Conservation (phyloP, 2,329 filamentous ascomycete genomes). For the Coniochaeta hoffmannii region DNA sequence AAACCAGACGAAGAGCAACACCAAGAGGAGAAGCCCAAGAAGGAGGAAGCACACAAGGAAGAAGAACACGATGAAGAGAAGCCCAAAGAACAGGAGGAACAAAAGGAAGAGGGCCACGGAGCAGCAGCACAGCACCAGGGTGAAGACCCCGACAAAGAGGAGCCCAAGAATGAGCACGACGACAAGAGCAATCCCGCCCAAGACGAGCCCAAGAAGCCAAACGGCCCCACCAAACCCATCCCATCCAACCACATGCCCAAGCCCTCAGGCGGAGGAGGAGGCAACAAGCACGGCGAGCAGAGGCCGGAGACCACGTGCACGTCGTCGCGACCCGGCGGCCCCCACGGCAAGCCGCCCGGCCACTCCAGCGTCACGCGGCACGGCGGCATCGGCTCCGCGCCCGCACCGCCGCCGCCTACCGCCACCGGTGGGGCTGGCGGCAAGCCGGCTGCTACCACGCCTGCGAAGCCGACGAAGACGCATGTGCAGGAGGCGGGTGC, state of each 20-base stretch:
- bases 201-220: conserved; percentile 1
- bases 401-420: not conserved
- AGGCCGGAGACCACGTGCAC: not conserved
- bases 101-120: not conserved
- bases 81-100: not conserved
- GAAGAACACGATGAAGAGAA: not conserved
- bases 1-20: not conserved
- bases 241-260: not conserved
- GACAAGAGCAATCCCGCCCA: conserved; percentile 9
- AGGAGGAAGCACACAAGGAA: not conserved
- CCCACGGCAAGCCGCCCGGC: not conserved
- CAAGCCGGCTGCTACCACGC: not conserved
- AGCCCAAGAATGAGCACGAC: not conserved
- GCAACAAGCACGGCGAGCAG: not conserved
- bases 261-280: not conserved
- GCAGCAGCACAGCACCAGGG: not conserved
- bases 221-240: not conserved
- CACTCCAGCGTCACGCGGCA: not conserved
- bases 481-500: not conserved
- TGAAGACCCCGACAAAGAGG: not conserved
- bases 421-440: too few relatives aligned
- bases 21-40: not conserved
- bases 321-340: not conserved
- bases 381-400: not conserved
- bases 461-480: not conserved